These are phyloP conservation scores for Cystobasidium sp. DNA, from an alignment of 1,284 basidiomycete genomes.

Conservation along the genomic window DNA sequence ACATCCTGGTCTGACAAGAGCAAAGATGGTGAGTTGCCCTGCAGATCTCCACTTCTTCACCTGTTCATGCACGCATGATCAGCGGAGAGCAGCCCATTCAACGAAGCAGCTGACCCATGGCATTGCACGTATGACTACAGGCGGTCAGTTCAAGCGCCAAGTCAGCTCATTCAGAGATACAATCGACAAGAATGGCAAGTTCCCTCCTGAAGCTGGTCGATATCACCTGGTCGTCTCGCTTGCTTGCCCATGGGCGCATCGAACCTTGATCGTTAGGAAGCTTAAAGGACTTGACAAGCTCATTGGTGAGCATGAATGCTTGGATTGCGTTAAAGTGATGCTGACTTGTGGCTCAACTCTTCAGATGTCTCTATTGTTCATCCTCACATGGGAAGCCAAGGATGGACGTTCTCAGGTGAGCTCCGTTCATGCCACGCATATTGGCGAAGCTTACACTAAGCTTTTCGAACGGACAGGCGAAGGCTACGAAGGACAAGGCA, in stretches of 20 bases:
- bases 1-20: constrained; percentile 65
- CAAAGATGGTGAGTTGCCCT: constrained; percentile 17
- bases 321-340: constrained; percentile 4
- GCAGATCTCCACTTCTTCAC: constrained; percentile 1
- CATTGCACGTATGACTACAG: constrained; percentile 52
- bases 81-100: neutral
- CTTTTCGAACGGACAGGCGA: constrained; percentile 28
- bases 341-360: neutral
- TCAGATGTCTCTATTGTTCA: constrained; percentile 80
- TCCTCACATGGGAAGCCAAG: constrained; percentile 77
- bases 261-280: constrained; percentile 83
- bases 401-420: constrained; percentile 79
- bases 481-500: constrained; percentile 45
- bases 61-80: neutral
- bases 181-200: constrained; percentile 71
- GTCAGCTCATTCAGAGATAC: constrained; percentile 52
- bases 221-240: constrained; percentile 62
- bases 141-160: constrained; percentile 80
- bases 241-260: constrained; percentile 80
- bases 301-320: constrained; percentile 65
- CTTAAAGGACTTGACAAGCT: constrained; percentile 88
- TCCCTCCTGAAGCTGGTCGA: constrained; percentile 80
- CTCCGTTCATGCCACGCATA: neutral
- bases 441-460: neutral
- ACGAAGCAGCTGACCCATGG: neutral